Percentiles rank a stretch among this genome's conserved stretches.
phyloP scores from a whole-genome alignment of 2,329 filamentous ascomycete species.

The Colletotrichum acutatum region DNA sequence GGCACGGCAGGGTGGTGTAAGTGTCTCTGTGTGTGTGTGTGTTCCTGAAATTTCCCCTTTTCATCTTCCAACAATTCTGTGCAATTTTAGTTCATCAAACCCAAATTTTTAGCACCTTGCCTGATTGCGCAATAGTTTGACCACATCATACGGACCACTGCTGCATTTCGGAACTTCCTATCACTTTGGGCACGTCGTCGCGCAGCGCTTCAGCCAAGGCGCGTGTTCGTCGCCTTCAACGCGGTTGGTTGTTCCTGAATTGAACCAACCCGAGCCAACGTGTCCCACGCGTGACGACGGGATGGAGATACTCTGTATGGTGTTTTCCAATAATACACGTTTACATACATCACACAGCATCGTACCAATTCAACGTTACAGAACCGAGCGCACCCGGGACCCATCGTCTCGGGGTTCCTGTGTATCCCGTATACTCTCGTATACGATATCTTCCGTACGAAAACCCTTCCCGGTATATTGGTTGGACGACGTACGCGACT shows the following conservation, averaged over 20 bases:
- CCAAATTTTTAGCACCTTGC: background rate
- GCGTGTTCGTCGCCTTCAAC: background rate
- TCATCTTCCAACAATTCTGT: background rate
- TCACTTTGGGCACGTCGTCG: background rate
- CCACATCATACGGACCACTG: too few species aligned
- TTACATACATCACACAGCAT: background rate
- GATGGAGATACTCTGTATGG: too few species aligned
- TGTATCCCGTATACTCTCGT: background rate
- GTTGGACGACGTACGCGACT: background rate
- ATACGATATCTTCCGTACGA: background rate
- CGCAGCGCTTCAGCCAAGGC: background rate
- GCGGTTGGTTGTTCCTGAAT: too few species aligned
- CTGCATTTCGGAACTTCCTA: background rate
- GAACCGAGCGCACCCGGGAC: background rate
- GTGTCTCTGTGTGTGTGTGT: background rate
- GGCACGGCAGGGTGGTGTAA: background rate
- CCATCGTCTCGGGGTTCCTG: background rate
- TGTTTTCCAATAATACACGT: background rate
- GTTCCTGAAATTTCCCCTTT: background rate
- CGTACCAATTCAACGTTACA: background rate
- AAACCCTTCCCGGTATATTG: background rate
- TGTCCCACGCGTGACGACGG: background rate
- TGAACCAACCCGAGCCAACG: too few species aligned
- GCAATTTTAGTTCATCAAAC: background rate
- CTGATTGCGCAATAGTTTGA: background rate